Percentiles rank a stretch among this genome's conserved stretches.
Conservation (phyloP, 139 green algal species). For the Pycnococcus provasolii region DNA sequence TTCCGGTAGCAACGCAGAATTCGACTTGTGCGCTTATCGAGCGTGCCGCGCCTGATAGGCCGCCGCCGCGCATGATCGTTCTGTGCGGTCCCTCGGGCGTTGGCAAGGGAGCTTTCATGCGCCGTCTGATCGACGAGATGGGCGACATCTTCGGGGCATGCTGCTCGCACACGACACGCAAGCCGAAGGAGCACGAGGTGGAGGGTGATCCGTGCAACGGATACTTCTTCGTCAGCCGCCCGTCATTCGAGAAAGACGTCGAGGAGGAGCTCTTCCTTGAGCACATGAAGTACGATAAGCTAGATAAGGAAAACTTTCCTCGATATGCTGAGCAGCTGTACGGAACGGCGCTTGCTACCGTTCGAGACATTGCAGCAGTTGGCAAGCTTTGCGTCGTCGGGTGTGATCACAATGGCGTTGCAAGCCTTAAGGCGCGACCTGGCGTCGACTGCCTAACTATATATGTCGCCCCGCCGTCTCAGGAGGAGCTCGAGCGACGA, state of each 20-base stretch:
- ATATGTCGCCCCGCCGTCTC: conserved; percentile 39
- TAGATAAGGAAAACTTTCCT: background rate
- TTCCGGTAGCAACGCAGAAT: conserved; percentile 1
- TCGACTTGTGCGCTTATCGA: conserved; percentile 25
- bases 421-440: no score
- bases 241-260: conserved; percentile 15
- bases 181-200: conserved; percentile 37
- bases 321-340: conserved; percentile 1
- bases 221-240: conserved; percentile 43
- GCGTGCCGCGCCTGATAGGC: conserved; percentile 35
- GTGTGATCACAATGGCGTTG: conserved; percentile 4
- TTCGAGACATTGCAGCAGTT: conserved; percentile 51
- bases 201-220: conserved; percentile 26
- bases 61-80: conserved; percentile 53
- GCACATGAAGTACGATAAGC: conserved; percentile 1
- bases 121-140: conserved; percentile 39
- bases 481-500: conserved; percentile 44
- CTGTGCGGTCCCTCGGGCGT: conserved; percentile 47
- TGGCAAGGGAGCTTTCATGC: conserved; percentile 38
- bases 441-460: conserved; percentile 4
- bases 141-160: conserved; percentile 45
- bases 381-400: conserved; percentile 54
- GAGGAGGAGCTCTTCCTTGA: conserved; percentile 35
- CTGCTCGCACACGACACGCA: conserved; percentile 38
- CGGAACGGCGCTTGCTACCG: conserved; percentile 44